Evolutionary conservation across 163 green algal species (phyloP).

Genomic region (Trebouxiophyceae sp.): DNA sequence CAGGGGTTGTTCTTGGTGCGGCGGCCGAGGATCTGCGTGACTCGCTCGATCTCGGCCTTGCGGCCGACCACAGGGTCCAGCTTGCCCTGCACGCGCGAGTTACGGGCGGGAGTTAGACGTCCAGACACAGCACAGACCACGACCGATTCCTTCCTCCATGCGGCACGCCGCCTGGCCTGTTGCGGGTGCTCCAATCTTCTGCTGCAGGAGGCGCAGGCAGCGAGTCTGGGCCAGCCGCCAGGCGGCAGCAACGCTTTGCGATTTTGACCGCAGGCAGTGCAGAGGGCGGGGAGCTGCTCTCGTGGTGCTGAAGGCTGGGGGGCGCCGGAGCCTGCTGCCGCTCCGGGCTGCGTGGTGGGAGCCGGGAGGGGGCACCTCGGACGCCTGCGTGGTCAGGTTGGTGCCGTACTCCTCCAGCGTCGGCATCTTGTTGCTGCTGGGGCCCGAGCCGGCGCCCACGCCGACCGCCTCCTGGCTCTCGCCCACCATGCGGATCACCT

Average conservation of each 20-base stretch:
- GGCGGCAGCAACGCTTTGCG: too few species aligned
- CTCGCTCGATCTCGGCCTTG: constrained; percentile 93
- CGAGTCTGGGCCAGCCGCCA: too few species aligned
- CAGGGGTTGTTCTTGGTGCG: constrained; percentile 99
- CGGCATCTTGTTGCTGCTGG: constrained; percentile 89
- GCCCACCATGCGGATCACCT: constrained; percentile 99
- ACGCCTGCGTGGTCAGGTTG: constrained; percentile 93
- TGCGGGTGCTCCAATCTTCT: too few species aligned
- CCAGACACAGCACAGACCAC: too few species aligned
- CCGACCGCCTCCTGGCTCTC: constrained; percentile 93
- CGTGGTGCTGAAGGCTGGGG: too few species aligned
- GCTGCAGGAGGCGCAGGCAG: too few species aligned
- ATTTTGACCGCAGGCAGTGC: too few species aligned
- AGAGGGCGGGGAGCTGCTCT: too few species aligned
- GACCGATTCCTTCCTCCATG: neutral
- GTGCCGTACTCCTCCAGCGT: constrained; percentile 98
- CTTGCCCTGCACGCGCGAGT: constrained; percentile 86
- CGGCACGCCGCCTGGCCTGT: neutral
- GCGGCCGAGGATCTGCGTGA: constrained; percentile 97
- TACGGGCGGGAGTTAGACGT: too few species aligned
- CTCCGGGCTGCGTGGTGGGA: too few species aligned
- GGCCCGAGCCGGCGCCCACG: constrained; percentile 55
- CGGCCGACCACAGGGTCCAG: constrained; percentile 93
- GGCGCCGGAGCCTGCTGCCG: too few species aligned
- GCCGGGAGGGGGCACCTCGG: constrained; percentile 69